phyloP scores from a whole-genome alignment of 2,329 filamentous ascomycete species.

The Penicillium sp. region DNA sequence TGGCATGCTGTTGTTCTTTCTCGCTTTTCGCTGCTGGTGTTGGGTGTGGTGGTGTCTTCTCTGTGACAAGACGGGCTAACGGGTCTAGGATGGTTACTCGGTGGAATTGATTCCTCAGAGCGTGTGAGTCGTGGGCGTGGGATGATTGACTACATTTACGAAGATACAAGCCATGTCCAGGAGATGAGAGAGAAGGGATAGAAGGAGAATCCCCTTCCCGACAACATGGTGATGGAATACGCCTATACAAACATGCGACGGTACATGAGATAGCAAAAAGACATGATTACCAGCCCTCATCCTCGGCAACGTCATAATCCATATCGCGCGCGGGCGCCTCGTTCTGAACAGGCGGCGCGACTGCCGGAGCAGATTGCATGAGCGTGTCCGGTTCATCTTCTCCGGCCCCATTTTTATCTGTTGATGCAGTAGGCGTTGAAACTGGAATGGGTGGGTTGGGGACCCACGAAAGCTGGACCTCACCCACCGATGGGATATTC shows the following conservation, averaged over 20 bases:
- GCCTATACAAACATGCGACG: too few species aligned
- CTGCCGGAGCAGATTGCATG: slow-evolving; percentile 30
- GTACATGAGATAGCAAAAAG: slow-evolving; percentile 5
- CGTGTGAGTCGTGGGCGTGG: slow-evolving; percentile 7
- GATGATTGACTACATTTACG: too few species aligned
- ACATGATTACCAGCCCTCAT: slow-evolving; percentile 39
- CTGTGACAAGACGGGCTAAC: slow-evolving; percentile 7
- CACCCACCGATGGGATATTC: slow-evolving; percentile 52
- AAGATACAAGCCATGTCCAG: too few species aligned
- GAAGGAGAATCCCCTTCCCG: too few species aligned
- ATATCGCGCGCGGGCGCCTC: slow-evolving; percentile 35
- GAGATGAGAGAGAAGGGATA: not conserved
- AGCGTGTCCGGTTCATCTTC: slow-evolving; percentile 32
- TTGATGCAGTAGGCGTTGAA: slow-evolving; percentile 10
- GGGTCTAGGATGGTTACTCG: slow-evolving; percentile 34
- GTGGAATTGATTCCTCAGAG: slow-evolving; percentile 35
- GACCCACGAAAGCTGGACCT: slow-evolving; percentile 57
- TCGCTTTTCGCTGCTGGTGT: too few species aligned
- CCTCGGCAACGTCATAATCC: slow-evolving; percentile 53
- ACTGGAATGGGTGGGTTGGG: slow-evolving; percentile 35
- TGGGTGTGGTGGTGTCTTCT: too few species aligned
- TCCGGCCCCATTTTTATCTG: slow-evolving; percentile 15
- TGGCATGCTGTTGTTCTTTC: too few species aligned
- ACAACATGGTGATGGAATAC: too few species aligned
- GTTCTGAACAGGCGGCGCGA: slow-evolving; percentile 14